These are phyloP conservation scores for Cerioporus squamosus DNA, from an alignment of 1,284 basidiomycete genomes.

Conservation along the genomic window DNA sequence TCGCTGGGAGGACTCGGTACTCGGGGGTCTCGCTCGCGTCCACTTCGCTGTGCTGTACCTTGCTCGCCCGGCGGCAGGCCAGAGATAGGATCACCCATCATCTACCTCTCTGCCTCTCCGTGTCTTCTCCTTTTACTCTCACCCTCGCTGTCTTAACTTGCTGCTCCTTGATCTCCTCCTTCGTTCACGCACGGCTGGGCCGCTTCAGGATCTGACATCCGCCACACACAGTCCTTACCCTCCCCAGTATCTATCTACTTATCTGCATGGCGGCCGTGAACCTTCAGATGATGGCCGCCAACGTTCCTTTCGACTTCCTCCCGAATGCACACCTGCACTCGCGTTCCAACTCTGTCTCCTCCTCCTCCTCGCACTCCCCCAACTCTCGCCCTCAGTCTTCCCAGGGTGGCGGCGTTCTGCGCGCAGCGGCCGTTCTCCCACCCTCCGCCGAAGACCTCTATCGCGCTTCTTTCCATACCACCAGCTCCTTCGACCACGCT, in stretches of 20 bases:
- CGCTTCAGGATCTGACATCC: constrained; percentile 35
- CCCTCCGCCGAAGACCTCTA: constrained; percentile 69
- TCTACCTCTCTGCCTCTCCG: constrained; percentile 15
- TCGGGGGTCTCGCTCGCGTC: constrained; percentile 19
- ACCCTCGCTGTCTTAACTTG: constrained; percentile 34
- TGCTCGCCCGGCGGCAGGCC: constrained; percentile 17
- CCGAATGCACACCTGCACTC: constrained; percentile 67
- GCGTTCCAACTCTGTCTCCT: constrained; percentile 77
- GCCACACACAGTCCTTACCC: constrained; percentile 34
- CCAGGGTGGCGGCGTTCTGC: constrained; percentile 56
- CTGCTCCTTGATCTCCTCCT: constrained; percentile 25
- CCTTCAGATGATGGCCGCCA: constrained; percentile 69
- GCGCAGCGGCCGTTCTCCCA: constrained; percentile 53
- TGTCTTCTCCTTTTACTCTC: constrained; percentile 20
- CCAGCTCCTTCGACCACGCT: constrained; percentile 38
- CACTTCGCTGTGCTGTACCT: constrained; percentile 7
- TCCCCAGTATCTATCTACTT: constrained; percentile 32
- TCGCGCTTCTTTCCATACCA: constrained; percentile 54
- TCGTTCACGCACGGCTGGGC: constrained; percentile 41
- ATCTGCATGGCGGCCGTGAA: constrained; percentile 72
- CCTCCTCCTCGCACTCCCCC: constrained; percentile 69
- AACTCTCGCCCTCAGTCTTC: constrained; percentile 77
- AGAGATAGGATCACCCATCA: constrained; percentile 28
- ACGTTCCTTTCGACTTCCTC: constrained; percentile 71
- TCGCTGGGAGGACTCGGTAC: constrained; percentile 17